Base-by-base conservation (phyloP, 2,329 filamentous ascomycete genomes). In the Aspergillus carbonarius region DNA sequence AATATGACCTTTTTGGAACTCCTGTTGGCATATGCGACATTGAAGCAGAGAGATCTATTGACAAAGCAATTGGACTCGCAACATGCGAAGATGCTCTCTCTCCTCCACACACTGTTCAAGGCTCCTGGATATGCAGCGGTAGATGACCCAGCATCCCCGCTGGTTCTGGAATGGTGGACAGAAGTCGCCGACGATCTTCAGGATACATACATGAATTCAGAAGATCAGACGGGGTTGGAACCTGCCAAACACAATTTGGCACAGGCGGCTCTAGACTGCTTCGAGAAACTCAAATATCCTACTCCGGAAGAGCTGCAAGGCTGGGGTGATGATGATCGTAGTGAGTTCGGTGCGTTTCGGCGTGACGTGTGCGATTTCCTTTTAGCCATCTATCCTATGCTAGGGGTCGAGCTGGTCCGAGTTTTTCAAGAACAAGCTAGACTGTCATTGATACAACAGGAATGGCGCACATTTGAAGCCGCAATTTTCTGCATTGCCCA, bases 351-450 rank as follows among this genome's bases (percentile, higher is more conserved):
- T 48, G 68, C 72, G 17, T 80, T 79, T 57, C 76, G 78, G 17
- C 74, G 75, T 27, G 77, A 80, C 46, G 77, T 74, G n/a, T 74
- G 74, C 50, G 78, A 80, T 60, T 80, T 78, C 53, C 68, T 80
- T 10, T 70, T 78, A 13, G 74, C 77, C 6, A 72, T 74, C 1
- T 79, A 78, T 62, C 73, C 76, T 1, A 72, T 79, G 23, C 61
- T 80, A 10, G 78, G 78, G 0, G 69, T 76, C 23, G 74, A 74
- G 5, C 60, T 80, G 32, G 70, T 79, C 20, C 70, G 74, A 37
- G 72, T 78, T 4, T 76, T 80, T 48, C 74, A 77, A 49, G 69
- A 75, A 55, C 71, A 67, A 44, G 72, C 77, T 35, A 68, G 67
- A 13, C 63, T 65, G 4, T 69, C 75, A 12, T 66, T 76, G n/a